Evolutionary conservation across 1,139 yeast genomes (phyloP).

Genomic region (Kodamaea derodonti): DNA sequence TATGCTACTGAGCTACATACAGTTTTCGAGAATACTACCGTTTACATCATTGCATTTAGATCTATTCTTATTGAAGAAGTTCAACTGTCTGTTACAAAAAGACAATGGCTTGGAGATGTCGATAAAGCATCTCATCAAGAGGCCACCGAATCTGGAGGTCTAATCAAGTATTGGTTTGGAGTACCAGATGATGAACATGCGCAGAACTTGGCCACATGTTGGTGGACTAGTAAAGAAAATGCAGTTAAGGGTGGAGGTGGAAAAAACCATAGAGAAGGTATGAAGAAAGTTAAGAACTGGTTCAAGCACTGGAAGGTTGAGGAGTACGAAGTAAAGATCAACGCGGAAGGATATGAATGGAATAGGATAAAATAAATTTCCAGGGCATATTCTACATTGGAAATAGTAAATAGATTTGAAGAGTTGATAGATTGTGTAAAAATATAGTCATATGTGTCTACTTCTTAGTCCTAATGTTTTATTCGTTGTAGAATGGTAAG

Average conservation of each 20-base stretch:
- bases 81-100: constrained; percentile 18
- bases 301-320: constrained; percentile 30
- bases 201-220: constrained; percentile 31
- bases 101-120: constrained; percentile 18
- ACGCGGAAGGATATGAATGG: constrained; percentile 8
- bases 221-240: constrained; percentile 25
- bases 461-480: too few relatives aligned
- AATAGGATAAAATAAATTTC: constrained; percentile 3
- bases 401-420: too few relatives aligned
- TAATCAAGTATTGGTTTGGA: constrained; percentile 32
- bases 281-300: constrained; percentile 25
- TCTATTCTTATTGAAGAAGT: constrained; percentile 23
- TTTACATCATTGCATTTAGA: constrained; percentile 29
- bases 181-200: constrained; percentile 24
- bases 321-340: constrained; percentile 19
- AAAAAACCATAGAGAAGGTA: constrained; percentile 24
- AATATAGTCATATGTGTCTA: too few relatives aligned
- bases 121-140: constrained; percentile 27
- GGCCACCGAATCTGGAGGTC: constrained; percentile 29
- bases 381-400: too few relatives aligned
- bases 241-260: constrained; percentile 30
- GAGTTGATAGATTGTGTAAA: too few relatives aligned
- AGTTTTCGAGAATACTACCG: constrained; percentile 14
- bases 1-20: constrained; percentile 12
- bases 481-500: too few relatives aligned